phyloP scores from a whole-genome alignment of 2,329 filamentous ascomycete species.

The Aspergillus uvarum region DNA sequence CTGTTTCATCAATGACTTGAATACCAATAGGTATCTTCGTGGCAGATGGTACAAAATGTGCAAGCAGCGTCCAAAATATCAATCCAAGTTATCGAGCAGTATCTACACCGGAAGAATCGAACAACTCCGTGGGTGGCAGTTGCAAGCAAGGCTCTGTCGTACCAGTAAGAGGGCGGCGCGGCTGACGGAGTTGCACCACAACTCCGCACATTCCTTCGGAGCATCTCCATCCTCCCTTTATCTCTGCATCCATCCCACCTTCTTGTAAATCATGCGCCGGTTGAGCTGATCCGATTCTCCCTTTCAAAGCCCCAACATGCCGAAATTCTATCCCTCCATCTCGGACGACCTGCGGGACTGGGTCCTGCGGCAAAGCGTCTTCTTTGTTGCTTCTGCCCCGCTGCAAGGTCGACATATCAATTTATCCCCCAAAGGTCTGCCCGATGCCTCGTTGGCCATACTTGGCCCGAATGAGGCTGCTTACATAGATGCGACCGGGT shows the following conservation, averaged over 20 bases:
- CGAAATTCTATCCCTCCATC: constrained; percentile 59
- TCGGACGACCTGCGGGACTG: constrained; percentile 59
- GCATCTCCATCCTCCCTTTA: not conserved
- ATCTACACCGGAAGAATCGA: not conserved
- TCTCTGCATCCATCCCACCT: not conserved
- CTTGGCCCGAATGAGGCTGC: constrained; percentile 59
- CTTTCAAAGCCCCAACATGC: constrained; percentile 49
- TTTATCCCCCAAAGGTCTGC: constrained; percentile 71
- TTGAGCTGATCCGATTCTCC: not conserved
- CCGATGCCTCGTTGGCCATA: constrained; percentile 62
- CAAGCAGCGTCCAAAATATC: too few relatives aligned
- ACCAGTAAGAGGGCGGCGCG: not conserved
- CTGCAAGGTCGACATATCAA: constrained; percentile 70
- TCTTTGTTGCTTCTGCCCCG: constrained; percentile 73
- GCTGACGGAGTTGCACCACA: not conserved
- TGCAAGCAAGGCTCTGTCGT: not conserved
- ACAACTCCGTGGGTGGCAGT: not conserved
- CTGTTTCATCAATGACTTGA: too few relatives aligned
- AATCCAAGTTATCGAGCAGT: too few relatives aligned
- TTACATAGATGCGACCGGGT: constrained; percentile 74
- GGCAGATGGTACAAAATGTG: too few relatives aligned
- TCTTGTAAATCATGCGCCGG: not conserved
- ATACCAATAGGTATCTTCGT: not conserved
- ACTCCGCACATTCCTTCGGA: not conserved
- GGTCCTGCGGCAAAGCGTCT: constrained; percentile 67